A percentile compares a stretch with the other conserved stretches of the same genome.
phyloP scores from a whole-genome alignment of 2,329 filamentous ascomycete genomes.

The Talaromyces sp. region DNA sequence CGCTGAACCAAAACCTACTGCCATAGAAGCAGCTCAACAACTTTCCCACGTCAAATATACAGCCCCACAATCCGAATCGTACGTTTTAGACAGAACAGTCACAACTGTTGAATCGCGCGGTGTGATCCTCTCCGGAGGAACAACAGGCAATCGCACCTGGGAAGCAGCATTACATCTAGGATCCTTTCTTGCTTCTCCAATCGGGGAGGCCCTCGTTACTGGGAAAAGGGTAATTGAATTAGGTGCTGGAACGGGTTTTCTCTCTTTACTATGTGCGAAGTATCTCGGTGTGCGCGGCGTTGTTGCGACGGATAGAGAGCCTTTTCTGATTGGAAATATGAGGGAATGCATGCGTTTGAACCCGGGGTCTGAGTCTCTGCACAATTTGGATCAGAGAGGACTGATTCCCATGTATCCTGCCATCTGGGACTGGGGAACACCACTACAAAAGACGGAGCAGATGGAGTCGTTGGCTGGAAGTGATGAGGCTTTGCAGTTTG shows the following conservation, averaged over 20 bases:
- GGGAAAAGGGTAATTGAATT: conserved; percentile 64
- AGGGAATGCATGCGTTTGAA: conserved; percentile 41
- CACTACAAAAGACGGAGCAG: conserved; percentile 22
- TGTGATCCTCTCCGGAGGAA: conserved; percentile 60
- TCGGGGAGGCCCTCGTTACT: conserved; percentile 50
- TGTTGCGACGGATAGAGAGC: conserved; percentile 65
- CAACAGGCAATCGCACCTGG: conserved; percentile 70
- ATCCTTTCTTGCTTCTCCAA: conserved; percentile 56
- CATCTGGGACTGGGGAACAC: conserved; percentile 48
- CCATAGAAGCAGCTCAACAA: conserved; percentile 67
- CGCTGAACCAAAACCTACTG: conserved; percentile 63
- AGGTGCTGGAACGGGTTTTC: conserved; percentile 68
- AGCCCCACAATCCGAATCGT: conserved; percentile 27
- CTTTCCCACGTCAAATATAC: conserved; percentile 77
- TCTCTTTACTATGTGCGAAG: conserved; percentile 66
- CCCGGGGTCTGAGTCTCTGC: conserved; percentile 16
- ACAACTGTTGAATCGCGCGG: conserved; percentile 58
- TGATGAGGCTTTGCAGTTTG: conserved; percentile 28
- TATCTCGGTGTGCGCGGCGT: conserved; percentile 58
- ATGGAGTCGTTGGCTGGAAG: conserved; percentile 2
- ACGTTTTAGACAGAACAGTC: conserved; percentile 23
- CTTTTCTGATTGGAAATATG: conserved; percentile 43
- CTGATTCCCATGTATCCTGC: conserved; percentile 32
- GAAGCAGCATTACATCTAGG: conserved; percentile 68
- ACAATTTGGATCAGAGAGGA: background rate